Conservation (phyloP, 2,329 filamentous ascomycete genomes). For the Colletotrichum sojae region DNA sequence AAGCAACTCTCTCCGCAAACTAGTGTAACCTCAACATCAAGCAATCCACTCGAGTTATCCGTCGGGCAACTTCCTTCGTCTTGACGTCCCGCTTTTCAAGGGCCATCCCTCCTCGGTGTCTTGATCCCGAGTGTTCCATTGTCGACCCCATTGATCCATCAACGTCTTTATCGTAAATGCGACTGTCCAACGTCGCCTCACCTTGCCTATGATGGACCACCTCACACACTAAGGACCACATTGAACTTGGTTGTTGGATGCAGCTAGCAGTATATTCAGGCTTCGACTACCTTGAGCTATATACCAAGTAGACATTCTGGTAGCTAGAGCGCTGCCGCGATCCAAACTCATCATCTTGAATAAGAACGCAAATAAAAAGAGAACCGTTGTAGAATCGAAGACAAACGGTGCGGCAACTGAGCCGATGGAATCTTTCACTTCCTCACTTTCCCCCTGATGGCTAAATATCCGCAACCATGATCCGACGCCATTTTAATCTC, state of each 20-base stretch:
- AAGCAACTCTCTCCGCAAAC: background rate
- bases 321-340: conserved; percentile 17
- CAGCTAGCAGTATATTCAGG: conserved; percentile 35
- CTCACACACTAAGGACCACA: too few relatives aligned
- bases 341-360: conserved; percentile 23
- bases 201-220: too few relatives aligned
- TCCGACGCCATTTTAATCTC: conserved; percentile 27
- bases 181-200: background rate
- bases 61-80: background rate
- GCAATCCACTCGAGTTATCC: background rate
- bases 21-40: background rate
- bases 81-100: background rate
- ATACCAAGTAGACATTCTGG: conserved; percentile 24
- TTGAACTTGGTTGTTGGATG: conserved; percentile 11
- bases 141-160: background rate
- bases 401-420: conserved; percentile 35
- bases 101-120: background rate
- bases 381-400: conserved; percentile 37
- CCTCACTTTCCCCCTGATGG: conserved; percentile 5
- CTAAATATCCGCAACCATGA: conserved; percentile 12
- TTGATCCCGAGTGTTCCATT: background rate
- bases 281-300: conserved; percentile 26
- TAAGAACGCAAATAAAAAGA: conserved; percentile 27
- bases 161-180: background rate
- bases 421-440: conserved; percentile 40